These are phyloP conservation scores for Tetrahymena elliotti DNA, from an alignment of 73 alveolate species.

Conservation along the genomic window DNA sequence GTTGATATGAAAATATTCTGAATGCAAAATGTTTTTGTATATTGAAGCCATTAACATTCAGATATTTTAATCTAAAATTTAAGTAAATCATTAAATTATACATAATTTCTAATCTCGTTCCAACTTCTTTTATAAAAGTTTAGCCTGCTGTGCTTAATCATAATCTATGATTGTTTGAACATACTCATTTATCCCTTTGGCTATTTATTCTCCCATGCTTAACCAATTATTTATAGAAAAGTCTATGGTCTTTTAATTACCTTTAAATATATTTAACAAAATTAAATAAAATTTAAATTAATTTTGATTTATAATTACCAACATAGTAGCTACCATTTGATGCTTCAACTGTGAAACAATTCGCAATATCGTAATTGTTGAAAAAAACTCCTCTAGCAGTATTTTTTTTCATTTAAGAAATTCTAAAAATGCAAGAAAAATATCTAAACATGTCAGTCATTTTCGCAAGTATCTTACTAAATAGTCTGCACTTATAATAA, in stretches of 20 bases:
- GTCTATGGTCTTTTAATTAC: slow-evolving; percentile 6
- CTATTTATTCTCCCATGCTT: slow-evolving; percentile 3
- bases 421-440: slow-evolving; percentile 25
- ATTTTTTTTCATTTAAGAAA: slow-evolving; percentile 1
- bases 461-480: slow-evolving; percentile 21
- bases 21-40: no score
- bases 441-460: slow-evolving; percentile 19
- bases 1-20: no score
- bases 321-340: slow-evolving; percentile 29
- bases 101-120: neutral
- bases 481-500: slow-evolving; percentile 22
- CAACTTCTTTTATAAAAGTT: slow-evolving; percentile 1
- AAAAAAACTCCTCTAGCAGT: slow-evolving; percentile 29
- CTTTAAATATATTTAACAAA: neutral
- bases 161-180: slow-evolving; percentile 7
- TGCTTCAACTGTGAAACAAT: slow-evolving; percentile 36
- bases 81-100: neutral
- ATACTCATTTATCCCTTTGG: neutral
- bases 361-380: slow-evolving; percentile 7
- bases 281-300: no score
- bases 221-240: neutral
- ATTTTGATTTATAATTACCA: neutral
- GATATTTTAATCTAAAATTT: neutral
- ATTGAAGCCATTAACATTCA: no score
- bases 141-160: neutral